These are phyloP conservation scores for Solanum etuberosum DNA, from an alignment of 257 asterid species.

Conservation along the genomic window DNA sequence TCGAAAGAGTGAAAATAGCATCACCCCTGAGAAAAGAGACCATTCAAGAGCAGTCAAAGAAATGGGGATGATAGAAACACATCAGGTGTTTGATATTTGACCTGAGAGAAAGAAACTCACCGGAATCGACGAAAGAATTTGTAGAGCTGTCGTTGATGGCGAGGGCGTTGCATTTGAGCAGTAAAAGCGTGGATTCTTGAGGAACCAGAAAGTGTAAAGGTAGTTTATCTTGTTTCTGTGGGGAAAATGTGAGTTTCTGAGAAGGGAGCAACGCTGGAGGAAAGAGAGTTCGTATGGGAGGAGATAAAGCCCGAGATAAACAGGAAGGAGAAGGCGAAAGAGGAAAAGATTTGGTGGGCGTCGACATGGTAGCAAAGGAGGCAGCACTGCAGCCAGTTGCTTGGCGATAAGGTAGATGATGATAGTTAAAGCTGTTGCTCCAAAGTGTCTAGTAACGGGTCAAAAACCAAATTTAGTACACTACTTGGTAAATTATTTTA, in stretches of 20 bases:
- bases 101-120: not conserved
- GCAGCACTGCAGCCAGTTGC: not conserved
- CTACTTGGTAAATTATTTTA: too few species aligned
- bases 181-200: not conserved
- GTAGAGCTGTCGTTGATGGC: not conserved
- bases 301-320: not conserved
- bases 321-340: not conserved
- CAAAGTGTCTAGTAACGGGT: not conserved
- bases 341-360: not conserved
- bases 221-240: not conserved
- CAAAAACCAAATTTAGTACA: not conserved
- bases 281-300: not conserved
- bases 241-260: not conserved
- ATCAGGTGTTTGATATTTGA: not conserved
- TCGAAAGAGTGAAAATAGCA: slow-evolving; percentile 41
- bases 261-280: not conserved
- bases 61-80: not conserved
- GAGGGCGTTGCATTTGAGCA: not conserved
- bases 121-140: not conserved
- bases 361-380: not conserved
- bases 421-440: not conserved
- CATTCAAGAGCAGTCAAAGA: not conserved
- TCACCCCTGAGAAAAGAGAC: slow-evolving; percentile 24
- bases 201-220: not conserved
- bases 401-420: not conserved